Percentiles rank a stretch among this genome's conserved stretches.
phyloP scores from a whole-genome alignment of 2,329 filamentous ascomycete species.

The Epichloe bromicola region DNA sequence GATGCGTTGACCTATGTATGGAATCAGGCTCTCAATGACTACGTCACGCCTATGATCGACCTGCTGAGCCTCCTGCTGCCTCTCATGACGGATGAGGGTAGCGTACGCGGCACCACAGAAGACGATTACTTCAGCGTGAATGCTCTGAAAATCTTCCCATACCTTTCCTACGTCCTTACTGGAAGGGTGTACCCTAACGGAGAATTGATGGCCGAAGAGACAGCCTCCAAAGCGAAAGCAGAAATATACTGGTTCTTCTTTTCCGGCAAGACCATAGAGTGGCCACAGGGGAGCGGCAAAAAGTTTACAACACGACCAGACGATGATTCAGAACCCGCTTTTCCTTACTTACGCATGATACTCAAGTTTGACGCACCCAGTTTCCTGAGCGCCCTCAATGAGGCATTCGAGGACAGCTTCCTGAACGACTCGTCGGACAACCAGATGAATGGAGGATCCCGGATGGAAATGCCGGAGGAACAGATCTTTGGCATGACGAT shows the following conservation, averaged over 20 bases:
- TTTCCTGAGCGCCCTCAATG: constrained; percentile 89
- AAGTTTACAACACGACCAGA: constrained; percentile 47
- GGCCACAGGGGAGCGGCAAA: constrained; percentile 54
- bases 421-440: constrained; percentile 67
- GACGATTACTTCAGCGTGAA: constrained; percentile 52
- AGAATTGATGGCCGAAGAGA: constrained; percentile 56
- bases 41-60: constrained; percentile 80
- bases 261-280: constrained; percentile 62
- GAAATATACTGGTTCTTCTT: constrained; percentile 92
- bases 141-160: constrained; percentile 86
- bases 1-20: constrained; percentile 95
- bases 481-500: constrained; percentile 58
- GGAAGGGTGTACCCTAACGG: constrained; percentile 86
- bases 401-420: constrained; percentile 92
- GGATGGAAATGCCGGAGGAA: constrained; percentile 46
- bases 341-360: constrained; percentile 73
- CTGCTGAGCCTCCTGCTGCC: constrained; percentile 57
- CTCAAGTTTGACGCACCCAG: constrained; percentile 82
- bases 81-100: constrained; percentile 43
- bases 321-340: constrained; percentile 54
- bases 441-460: constrained; percentile 37
- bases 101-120: constrained; percentile 40
- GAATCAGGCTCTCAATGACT: constrained; percentile 83
- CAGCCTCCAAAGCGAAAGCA: constrained; percentile 65
- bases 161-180: constrained; percentile 82